phyloP scores from a whole-genome alignment of 176 grass and related monocot species.

The Oryza meridionalis region DNA sequence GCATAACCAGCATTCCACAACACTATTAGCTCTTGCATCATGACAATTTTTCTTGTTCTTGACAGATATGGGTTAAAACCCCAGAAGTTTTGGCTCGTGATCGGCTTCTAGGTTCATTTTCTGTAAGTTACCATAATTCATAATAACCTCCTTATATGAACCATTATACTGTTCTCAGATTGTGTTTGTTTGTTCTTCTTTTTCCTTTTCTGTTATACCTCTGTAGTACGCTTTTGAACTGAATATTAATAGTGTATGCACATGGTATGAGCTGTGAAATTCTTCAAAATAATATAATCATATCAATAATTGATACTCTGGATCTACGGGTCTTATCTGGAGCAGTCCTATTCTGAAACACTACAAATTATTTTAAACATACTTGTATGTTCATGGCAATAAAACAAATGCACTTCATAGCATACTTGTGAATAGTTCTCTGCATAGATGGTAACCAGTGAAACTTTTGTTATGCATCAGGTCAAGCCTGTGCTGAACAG shows the following conservation, averaged over 20 bases:
- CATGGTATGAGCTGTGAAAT: conserved; percentile 46
- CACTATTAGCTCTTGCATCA: background rate
- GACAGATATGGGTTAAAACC: conserved; percentile 98
- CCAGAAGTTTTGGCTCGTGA: conserved; percentile 95
- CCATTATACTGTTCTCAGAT: background rate
- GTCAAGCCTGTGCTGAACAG: conserved; percentile 91
- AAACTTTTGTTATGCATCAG: conserved; percentile 44
- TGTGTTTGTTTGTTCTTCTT: background rate
- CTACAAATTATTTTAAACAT: background rate
- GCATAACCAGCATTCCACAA: background rate
- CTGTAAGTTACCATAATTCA: conserved; percentile 57
- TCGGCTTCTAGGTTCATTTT: conserved; percentile 92
- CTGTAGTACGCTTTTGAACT: background rate
- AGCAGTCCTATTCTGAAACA: conserved; percentile 11
- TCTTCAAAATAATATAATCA: conserved; percentile 11
- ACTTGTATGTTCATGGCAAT: background rate
- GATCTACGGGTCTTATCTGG: conserved; percentile 15
- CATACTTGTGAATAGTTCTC: background rate
- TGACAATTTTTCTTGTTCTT: conserved; percentile 16
- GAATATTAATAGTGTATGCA: conserved; percentile 21
- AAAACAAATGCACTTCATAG: background rate
- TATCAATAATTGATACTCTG: background rate
- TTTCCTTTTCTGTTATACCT: background rate
- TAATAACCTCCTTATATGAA: background rate
- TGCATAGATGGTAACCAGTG: background rate